Evolutionary conservation across 2,329 filamentous ascomycete species (phyloP).

Genomic region (Ascochyta pisi): DNA sequence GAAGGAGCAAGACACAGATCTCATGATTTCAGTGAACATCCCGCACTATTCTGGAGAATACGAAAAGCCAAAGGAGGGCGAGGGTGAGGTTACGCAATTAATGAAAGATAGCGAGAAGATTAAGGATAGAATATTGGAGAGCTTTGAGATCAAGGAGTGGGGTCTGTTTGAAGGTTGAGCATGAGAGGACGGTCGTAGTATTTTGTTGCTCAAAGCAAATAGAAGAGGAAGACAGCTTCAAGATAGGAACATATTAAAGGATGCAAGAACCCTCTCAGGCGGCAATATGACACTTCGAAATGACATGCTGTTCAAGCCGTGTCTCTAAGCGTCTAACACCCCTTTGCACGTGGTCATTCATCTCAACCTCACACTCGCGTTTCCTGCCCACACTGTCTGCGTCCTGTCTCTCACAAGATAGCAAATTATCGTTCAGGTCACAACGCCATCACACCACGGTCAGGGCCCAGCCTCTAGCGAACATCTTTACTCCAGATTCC

Average conservation of each 20-base stretch:
- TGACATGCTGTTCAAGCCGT: no score
- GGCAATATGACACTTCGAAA: not conserved
- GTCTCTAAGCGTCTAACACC: no score
- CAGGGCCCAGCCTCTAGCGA: no score
- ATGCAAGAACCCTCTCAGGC: no score
- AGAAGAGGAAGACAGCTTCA: not conserved
- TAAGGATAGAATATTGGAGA: constrained; percentile 74
- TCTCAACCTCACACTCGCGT: no score
- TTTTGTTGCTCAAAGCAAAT: not conserved
- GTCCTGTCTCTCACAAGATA: no score
- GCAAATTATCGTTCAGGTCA: no score
- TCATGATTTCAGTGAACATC: constrained; percentile 87
- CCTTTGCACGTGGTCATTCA: no score
- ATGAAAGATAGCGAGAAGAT: constrained; percentile 68
- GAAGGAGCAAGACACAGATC: constrained; percentile 76
- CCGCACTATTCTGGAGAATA: constrained; percentile 81
- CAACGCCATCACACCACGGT: no score
- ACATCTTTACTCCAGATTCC: constrained; percentile 5
- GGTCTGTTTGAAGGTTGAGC: constrained; percentile 64
- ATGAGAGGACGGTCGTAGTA: not conserved
- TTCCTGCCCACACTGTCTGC: no score
- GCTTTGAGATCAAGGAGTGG: constrained; percentile 83
- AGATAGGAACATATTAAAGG: no score
- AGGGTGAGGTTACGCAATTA: constrained; percentile 61
- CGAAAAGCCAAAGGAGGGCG: constrained; percentile 73